Evolutionary conservation across 768 basidiomycete genomes (phyloP).

Genomic region (Lactarius psammicola): DNA sequence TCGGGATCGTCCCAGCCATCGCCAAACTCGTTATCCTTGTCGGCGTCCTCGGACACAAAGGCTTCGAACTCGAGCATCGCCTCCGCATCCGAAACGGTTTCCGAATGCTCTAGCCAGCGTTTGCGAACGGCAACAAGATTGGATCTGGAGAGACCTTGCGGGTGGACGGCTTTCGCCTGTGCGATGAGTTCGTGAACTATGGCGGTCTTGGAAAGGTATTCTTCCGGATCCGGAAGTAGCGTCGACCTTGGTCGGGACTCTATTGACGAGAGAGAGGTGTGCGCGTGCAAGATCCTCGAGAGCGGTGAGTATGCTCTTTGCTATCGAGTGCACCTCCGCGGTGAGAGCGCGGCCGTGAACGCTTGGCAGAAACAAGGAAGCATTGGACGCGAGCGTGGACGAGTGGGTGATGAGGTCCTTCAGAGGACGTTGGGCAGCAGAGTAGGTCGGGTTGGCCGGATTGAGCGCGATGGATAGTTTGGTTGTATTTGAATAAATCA

Average conservation of each 20-base stretch:
- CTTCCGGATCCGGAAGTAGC: constrained; percentile 36
- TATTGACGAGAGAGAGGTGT: constrained; percentile 20
- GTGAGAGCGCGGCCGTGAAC: constrained; percentile 27
- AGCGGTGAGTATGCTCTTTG: constrained; percentile 20
- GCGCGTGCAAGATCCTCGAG: constrained; percentile 23
- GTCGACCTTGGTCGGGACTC: not conserved
- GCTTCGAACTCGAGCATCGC: constrained; percentile 16
- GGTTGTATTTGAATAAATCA: constrained; percentile 56
- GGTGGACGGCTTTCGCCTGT: constrained; percentile 38
- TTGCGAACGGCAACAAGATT: constrained; percentile 31
- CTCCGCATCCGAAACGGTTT: constrained; percentile 20
- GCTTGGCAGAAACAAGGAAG: constrained; percentile 18
- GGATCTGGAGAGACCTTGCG: constrained; percentile 26
- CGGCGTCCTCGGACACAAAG: not conserved
- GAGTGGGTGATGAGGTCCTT: constrained; percentile 22
- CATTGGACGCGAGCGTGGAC: constrained; percentile 27
- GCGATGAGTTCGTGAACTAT: constrained; percentile 62
- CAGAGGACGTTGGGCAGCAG: constrained; percentile 30
- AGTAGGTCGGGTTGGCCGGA: constrained; percentile 45
- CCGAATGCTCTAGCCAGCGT: constrained; percentile 29
- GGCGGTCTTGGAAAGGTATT: constrained; percentile 56
- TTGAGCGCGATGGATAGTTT: constrained; percentile 64
- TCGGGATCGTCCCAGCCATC: constrained; percentile 28
- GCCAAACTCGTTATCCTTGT: not conserved
- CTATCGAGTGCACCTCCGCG: constrained; percentile 29